Evolutionary conservation across 768 basidiomycete genomes (phyloP).

Genomic region (Lentinula edodes): DNA sequence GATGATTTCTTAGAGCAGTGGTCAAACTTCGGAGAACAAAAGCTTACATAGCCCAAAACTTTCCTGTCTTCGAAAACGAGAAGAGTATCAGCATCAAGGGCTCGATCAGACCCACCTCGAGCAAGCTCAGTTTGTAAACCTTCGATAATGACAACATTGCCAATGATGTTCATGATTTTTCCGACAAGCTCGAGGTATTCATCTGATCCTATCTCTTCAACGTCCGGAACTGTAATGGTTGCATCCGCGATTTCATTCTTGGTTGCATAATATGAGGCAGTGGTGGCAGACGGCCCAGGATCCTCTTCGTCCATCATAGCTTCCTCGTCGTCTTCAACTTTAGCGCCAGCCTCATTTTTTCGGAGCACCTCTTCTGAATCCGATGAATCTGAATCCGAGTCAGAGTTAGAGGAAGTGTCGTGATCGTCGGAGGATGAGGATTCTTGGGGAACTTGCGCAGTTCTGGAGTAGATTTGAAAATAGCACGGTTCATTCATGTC

Average conservation of each 20-base stretch:
- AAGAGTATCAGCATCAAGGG: constrained; percentile 85
- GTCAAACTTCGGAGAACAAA: background rate
- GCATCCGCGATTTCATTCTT: constrained; percentile 65
- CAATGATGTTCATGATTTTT: constrained; percentile 70
- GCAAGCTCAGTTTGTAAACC: constrained; percentile 44
- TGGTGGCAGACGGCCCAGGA: constrained; percentile 27
- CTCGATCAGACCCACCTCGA: constrained; percentile 47
- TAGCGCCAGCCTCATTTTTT: background rate
- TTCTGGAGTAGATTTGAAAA: background rate
- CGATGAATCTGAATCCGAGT: constrained; percentile 32
- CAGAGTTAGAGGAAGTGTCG: constrained; percentile 32
- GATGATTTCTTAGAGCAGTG: constrained; percentile 9
- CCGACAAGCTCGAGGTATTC: constrained; percentile 73
- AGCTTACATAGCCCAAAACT: constrained; percentile 81
- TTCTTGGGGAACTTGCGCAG: background rate
- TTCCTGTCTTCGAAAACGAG: constrained; percentile 86
- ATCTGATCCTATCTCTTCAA: constrained; percentile 55
- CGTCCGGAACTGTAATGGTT: constrained; percentile 55
- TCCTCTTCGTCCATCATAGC: constrained; percentile 59
- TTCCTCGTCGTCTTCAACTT: constrained; percentile 15
- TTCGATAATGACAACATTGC: constrained; percentile 66
- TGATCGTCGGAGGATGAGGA: background rate
- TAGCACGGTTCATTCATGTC: background rate
- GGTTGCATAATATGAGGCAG: constrained; percentile 48
- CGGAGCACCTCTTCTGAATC: constrained; percentile 25